phyloP scores from a whole-genome alignment of 2,329 filamentous ascomycete species.

The Colletotrichum caudatum region DNA sequence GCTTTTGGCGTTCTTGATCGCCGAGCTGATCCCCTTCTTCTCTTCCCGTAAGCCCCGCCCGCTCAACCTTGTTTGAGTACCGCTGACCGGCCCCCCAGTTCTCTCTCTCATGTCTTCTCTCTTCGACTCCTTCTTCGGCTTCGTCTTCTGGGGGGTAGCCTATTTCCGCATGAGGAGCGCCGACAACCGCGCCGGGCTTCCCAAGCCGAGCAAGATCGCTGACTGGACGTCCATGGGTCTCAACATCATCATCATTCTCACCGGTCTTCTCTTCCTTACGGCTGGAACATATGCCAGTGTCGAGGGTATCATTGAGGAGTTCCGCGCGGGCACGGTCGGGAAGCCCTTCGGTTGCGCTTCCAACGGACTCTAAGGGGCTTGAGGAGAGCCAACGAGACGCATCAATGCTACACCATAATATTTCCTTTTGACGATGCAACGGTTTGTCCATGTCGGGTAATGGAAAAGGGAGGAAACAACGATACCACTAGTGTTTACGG shows the following conservation, averaged over 20 bases:
- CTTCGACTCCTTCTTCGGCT: constrained; percentile 93
- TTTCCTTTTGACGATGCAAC: too few relatives aligned
- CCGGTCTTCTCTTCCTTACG: constrained; percentile 84
- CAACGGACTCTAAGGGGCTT: constrained; percentile 62
- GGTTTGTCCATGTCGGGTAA: too few relatives aligned
- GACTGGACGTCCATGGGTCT: constrained; percentile 69
- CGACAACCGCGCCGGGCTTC: constrained; percentile 67
- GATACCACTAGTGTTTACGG: not conserved
- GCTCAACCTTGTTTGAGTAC: constrained; percentile 42
- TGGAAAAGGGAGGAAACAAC: not conserved
- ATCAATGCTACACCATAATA: not conserved
- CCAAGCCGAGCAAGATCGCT: constrained; percentile 63
- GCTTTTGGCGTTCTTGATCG: constrained; percentile 92
- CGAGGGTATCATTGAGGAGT: constrained; percentile 80
- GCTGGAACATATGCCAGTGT: constrained; percentile 86
- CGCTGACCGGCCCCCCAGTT: constrained; percentile 55
- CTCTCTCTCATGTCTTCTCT: constrained; percentile 85
- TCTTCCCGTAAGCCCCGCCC: constrained; percentile 68
- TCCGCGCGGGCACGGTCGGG: constrained; percentile 72
- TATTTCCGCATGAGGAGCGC: constrained; percentile 81
- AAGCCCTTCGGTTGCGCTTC: constrained; percentile 80
- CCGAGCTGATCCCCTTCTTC: constrained; percentile 95
- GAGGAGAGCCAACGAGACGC: too few relatives aligned
- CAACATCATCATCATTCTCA: constrained; percentile 78
- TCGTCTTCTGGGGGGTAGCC: constrained; percentile 92